Conservation (phyloP, 2,329 filamentous ascomycete genomes). For the Colletotrichum tofieldiae region DNA sequence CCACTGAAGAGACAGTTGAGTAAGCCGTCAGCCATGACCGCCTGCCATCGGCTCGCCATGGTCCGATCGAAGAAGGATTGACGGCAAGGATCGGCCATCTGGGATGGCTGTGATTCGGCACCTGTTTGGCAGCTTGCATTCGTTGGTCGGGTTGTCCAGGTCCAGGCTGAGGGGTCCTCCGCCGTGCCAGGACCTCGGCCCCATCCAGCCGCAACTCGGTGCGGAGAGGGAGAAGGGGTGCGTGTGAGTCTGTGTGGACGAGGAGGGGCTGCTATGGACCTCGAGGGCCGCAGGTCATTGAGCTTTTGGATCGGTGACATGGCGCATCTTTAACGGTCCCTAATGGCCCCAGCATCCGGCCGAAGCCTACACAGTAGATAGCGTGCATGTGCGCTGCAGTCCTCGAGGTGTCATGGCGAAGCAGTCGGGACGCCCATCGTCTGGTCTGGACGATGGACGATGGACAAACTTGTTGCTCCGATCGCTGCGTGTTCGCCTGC, state of each 20-base stretch:
- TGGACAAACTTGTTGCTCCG: neutral
- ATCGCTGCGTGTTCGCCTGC: neutral
- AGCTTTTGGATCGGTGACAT: neutral
- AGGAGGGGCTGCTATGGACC: neutral
- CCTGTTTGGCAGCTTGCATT: conserved; percentile 25
- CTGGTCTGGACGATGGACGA: neutral
- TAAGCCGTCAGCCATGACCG: conserved; percentile 11
- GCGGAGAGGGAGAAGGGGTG: neutral
- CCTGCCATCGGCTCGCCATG: conserved; percentile 26
- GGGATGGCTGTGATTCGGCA: conserved; percentile 36
- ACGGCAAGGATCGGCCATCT: conserved; percentile 34
- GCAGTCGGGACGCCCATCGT: neutral
- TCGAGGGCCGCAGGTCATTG: neutral
- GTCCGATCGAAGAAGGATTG: conserved; percentile 36
- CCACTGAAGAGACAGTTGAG: conserved; percentile 2
- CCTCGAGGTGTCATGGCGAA: neutral
- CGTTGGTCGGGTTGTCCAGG: conserved; percentile 32
- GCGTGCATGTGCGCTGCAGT: neutral
- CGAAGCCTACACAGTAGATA: neutral
- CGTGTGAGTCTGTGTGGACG: neutral
- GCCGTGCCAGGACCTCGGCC: conserved; percentile 26
- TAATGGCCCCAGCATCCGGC: neutral
- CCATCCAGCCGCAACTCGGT: conserved; percentile 12
- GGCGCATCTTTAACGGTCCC: neutral
- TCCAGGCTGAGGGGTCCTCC: conserved; percentile 18